Percentiles rank a stretch among this genome's conserved stretches.
phyloP scores from a whole-genome alignment of 306 rosid species.

The Casuarina equisetifolia region DNA sequence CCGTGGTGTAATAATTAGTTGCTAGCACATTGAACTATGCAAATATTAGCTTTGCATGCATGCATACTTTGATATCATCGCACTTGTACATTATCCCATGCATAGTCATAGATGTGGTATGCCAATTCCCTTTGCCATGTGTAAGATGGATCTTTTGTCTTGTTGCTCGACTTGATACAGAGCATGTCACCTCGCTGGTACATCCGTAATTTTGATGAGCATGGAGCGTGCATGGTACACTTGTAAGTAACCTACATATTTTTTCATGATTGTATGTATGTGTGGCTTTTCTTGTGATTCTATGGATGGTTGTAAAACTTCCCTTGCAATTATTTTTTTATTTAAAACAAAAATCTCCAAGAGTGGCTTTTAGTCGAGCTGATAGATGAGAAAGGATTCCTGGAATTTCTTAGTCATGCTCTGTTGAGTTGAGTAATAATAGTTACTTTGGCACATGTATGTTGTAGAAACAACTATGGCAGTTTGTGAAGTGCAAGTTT shows the following conservation, averaged over 20 bases:
- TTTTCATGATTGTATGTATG: slow-evolving; percentile 16
- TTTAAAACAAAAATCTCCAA: background rate
- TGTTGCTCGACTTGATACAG: slow-evolving; percentile 44
- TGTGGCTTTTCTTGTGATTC: background rate
- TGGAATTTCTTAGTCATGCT: background rate
- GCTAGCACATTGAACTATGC: slow-evolving; percentile 18
- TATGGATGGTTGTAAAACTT: background rate
- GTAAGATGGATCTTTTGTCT: slow-evolving; percentile 16
- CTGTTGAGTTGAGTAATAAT: background rate
- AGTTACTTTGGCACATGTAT: background rate
- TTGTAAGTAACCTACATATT: slow-evolving; percentile 54
- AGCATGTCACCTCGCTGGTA: slow-evolving; percentile 89
- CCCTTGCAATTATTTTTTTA: slow-evolving; percentile 2
- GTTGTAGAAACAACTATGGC: background rate
- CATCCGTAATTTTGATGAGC: slow-evolving; percentile 63
- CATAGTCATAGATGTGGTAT: background rate
- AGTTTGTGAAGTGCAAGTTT: background rate
- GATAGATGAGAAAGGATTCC: background rate
- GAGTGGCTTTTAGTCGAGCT: background rate
- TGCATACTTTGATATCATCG: background rate
- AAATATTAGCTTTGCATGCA: slow-evolving; percentile 5
- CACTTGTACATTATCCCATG: background rate
- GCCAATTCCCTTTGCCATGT: background rate
- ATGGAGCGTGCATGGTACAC: slow-evolving; percentile 64
- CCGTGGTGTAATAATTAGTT: background rate